Conservation (phyloP, 73 alveolate genomes). For the Urostyla sp. region DNA sequence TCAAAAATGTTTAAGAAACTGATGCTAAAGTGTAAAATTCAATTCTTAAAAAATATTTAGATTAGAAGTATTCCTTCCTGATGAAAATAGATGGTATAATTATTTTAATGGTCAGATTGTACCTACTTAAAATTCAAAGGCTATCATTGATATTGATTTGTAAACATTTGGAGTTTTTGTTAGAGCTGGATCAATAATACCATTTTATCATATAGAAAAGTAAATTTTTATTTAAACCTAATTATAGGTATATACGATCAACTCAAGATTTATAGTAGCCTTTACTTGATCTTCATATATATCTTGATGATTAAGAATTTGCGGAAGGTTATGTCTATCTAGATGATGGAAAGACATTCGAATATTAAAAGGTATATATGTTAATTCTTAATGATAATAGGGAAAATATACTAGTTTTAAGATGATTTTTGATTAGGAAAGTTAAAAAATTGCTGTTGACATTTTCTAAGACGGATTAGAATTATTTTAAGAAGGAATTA, state of each 20-base stretch:
- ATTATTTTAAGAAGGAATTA: neutral
- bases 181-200: constrained; percentile 68
- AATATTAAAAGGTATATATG: constrained; percentile 8
- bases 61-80: neutral
- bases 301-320: constrained; percentile 42
- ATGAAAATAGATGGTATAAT: constrained; percentile 19
- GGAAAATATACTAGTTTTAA: neutral
- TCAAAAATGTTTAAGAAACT: neutral
- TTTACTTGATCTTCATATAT: constrained; percentile 31
- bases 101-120: constrained; percentile 7
- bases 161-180: constrained; percentile 52
- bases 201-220: constrained; percentile 35
- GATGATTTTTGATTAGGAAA: neutral
- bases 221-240: neutral
- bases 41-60: neutral
- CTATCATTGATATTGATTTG: neutral
- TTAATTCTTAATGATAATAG: neutral
- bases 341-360: constrained; percentile 67
- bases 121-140: neutral
- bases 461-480: constrained; percentile 1
- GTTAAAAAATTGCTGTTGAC: neutral
- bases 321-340: constrained; percentile 66
- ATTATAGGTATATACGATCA: constrained; percentile 41
- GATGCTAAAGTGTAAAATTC: neutral
- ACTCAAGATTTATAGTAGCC: constrained; percentile 10